These are phyloP conservation scores for Backusella liffmaniae DNA, from an alignment of 192 early-diverging fungal species.

Conservation along the genomic window DNA sequence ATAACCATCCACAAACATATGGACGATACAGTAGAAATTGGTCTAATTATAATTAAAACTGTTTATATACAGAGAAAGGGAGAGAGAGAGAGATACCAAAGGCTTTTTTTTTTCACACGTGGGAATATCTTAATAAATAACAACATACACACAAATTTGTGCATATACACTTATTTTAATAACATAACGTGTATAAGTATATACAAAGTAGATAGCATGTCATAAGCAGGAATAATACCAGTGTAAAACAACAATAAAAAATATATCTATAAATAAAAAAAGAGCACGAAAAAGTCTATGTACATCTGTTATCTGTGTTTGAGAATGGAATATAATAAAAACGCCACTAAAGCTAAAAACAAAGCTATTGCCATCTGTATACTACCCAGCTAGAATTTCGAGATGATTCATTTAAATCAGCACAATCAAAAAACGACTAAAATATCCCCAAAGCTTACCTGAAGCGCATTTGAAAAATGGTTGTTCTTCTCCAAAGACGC, in stretches of 20 bases:
- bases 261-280: background rate
- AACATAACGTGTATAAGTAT: background rate
- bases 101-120: background rate
- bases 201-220: background rate
- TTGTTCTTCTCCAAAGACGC: background rate
- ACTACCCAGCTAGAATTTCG: constrained; percentile 36
- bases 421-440: too few relatives aligned
- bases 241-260: background rate
- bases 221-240: background rate
- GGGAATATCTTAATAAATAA: background rate
- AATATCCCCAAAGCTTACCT: background rate
- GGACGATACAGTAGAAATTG: background rate
- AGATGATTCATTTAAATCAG: background rate
- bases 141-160: background rate
- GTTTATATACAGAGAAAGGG: background rate
- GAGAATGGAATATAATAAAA: background rate
- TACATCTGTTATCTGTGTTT: background rate
- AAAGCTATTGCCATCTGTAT: constrained; percentile 48
- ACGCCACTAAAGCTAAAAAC: constrained; percentile 2
- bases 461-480: background rate
- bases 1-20: background rate
- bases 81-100: too few relatives aligned
- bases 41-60: background rate
- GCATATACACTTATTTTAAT: background rate
- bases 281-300: background rate